A percentile compares a stretch with the other conserved stretches of the same genome.
phyloP scores from a whole-genome alignment of 495 filamentous ascomycete species.

The Neohortaea acidophila region DNA sequence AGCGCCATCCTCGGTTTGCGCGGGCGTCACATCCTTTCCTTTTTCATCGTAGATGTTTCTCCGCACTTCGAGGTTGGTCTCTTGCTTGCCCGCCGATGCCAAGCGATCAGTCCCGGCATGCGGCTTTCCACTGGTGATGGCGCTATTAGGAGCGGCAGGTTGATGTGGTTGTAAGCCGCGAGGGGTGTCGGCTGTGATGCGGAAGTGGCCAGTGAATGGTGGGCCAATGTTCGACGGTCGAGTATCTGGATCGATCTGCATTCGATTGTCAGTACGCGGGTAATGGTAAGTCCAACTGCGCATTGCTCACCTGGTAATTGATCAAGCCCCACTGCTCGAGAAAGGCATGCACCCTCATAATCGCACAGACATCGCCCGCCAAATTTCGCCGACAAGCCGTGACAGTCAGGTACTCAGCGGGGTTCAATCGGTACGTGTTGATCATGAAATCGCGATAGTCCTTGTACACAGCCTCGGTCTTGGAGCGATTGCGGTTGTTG shows the following conservation, averaged over 20 bases:
- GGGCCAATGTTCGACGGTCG: slow-evolving; percentile 90
- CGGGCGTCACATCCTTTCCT: slow-evolving; percentile 56
- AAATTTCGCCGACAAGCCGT: slow-evolving; percentile 94
- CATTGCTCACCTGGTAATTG: slow-evolving; percentile 78
- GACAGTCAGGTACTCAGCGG: slow-evolving; percentile 88
- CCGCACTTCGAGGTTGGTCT: slow-evolving; percentile 75
- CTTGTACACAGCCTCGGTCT: slow-evolving; percentile 93
- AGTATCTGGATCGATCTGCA: slow-evolving; percentile 83
- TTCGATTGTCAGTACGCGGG: slow-evolving; percentile 8
- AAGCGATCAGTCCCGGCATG: slow-evolving; percentile 61
- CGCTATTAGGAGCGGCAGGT: slow-evolving; percentile 61
- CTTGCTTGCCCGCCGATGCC: slow-evolving; percentile 54
- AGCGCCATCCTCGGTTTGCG: slow-evolving; percentile 29
- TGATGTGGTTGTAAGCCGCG: slow-evolving; percentile 90
- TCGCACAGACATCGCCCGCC: slow-evolving; percentile 93
- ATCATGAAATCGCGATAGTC: slow-evolving; percentile 99
- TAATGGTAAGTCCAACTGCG: slow-evolving; percentile 1
- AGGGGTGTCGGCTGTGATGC: slow-evolving; percentile 83
- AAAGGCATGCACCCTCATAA: slow-evolving; percentile 96
- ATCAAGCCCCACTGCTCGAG: slow-evolving; percentile 99
- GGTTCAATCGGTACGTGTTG: slow-evolving; percentile 92
- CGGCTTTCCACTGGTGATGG: slow-evolving; percentile 57
- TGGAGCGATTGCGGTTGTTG: slow-evolving; percentile 93
- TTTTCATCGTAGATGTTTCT: slow-evolving; percentile 91
- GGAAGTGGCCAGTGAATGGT: slow-evolving; percentile 94